These are phyloP conservation scores for Naganishia vaughanmartiniae DNA, from an alignment of 768 basidiomycete genomes.

Conservation along the genomic window DNA sequence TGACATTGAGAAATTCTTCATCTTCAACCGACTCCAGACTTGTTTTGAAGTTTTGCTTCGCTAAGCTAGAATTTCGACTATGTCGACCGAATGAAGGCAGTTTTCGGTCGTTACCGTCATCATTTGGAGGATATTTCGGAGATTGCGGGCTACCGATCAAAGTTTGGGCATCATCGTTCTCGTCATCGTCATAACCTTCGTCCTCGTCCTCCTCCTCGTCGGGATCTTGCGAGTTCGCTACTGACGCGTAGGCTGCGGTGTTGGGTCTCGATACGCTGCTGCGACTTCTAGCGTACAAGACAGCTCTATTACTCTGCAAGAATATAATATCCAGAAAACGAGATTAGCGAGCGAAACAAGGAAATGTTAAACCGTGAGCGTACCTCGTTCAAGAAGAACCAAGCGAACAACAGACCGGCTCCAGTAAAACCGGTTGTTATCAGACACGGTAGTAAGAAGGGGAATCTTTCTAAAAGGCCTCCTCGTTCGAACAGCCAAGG, in stretches of 20 bases:
- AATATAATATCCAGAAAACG: not conserved
- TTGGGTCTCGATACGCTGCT: not conserved
- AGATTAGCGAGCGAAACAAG: not conserved
- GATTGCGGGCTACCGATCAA: constrained; percentile 37
- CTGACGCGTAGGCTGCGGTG: not conserved
- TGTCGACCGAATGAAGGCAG: constrained; percentile 6
- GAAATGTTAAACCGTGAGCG: not conserved
- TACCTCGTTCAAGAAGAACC: constrained; percentile 41
- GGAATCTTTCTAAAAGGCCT: constrained; percentile 10
- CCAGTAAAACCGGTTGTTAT: constrained; percentile 40
- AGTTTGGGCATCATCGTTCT: constrained; percentile 40
- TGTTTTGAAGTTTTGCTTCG: constrained; percentile 6
- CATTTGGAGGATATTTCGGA: not conserved
- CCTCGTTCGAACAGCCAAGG: constrained; percentile 38
- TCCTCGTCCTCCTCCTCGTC: constrained; percentile 9
- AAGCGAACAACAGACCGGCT: constrained; percentile 43
- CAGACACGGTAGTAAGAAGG: constrained; percentile 39
- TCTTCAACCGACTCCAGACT: constrained; percentile 7
- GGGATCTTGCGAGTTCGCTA: not conserved
- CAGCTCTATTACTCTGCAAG: constrained; percentile 21
- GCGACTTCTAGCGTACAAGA: constrained; percentile 6
- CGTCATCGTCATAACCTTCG: not conserved
- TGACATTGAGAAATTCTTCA: constrained; percentile 3
- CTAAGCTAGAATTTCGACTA: constrained; percentile 4
- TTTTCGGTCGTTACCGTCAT: not conserved